Base-by-base conservation (phyloP, 495 filamentous ascomycete genomes). In the Clohesyomyces aquaticus region DNA sequence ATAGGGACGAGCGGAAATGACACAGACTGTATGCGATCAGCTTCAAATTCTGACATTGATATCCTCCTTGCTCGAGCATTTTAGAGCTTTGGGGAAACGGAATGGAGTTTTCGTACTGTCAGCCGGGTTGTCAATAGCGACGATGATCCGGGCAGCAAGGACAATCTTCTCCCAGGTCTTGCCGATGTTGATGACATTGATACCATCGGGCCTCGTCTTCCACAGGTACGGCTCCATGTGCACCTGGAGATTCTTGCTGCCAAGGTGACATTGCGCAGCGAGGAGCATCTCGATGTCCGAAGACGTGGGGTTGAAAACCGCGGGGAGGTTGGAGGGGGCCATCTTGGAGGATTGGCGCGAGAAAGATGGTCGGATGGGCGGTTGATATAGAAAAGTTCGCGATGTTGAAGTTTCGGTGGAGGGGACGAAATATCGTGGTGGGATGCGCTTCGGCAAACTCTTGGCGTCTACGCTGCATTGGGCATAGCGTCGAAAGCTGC, bases 101-200 rank as follows among this genome's bases (percentile, higher is more conserved):
- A n/a, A 4, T 45, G 11, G n/a, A 22, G 18, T 8, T 45, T n/a
- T 43, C 65, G 35, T 67, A 67, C 65, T 90, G 78, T 98, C 94
- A 77, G 93, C 90, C 69, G 94, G 95, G 89, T 98, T 98, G 86
- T 98, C 94, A 71, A 98, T 89, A 77, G 94, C 90, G 72, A 87
- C 94, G 80, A 98, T 96, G 83, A 98, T 96, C 78, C 94, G 91
- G 77, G 94, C 94, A 72, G 94, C 94, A 64, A 98, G 85, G 73
- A 96, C 89, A 76, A 98, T 93, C 87, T 98, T 98, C 85, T 98
- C 95, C 94, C 94, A 98, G 81, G 94, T 98, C 90, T 98, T 98
- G 84, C 93, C 91, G 80, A 98, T 91, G 86, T 98, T 98, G 79
- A 98, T 85, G 65, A 98, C 85, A 77, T 98, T 98, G 82, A 98